Conservation (phyloP, 2,329 filamentous ascomycete species). For the Teratosphaeria destructans region DNA sequence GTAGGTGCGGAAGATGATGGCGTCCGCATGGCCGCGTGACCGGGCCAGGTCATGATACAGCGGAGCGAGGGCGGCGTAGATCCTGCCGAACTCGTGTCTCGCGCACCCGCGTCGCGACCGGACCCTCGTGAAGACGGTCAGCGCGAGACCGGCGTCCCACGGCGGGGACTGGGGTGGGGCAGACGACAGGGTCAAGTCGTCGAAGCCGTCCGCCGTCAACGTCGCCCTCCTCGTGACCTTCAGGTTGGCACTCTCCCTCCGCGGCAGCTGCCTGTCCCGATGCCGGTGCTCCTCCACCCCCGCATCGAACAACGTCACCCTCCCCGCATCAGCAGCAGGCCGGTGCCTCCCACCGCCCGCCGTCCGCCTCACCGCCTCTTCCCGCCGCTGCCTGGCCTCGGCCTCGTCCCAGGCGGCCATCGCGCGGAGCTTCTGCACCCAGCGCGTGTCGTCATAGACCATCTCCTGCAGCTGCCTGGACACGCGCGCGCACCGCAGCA, state of each 20-base stretch:
- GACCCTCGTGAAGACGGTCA: slow-evolving; percentile 59
- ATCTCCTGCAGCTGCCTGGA: slow-evolving; percentile 88
- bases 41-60: slow-evolving; percentile 76
- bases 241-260: slow-evolving; percentile 10
- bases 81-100: slow-evolving; percentile 78
- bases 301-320: slow-evolving; percentile 65
- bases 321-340: slow-evolving; percentile 17
- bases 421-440: slow-evolving; percentile 72
- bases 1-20: slow-evolving; percentile 76
- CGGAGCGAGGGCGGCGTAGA: slow-evolving; percentile 79
- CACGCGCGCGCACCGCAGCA: slow-evolving; percentile 73
- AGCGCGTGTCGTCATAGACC: slow-evolving; percentile 96
- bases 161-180: slow-evolving; percentile 11
- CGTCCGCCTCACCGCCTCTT: slow-evolving; percentile 51
- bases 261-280: slow-evolving; percentile 35
- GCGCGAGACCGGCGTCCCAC: slow-evolving; percentile 52
- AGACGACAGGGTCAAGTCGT: slow-evolving; percentile 54
- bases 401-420: slow-evolving; percentile 90
- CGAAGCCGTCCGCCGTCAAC: slow-evolving; percentile 59
- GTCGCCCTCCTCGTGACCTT: slow-evolving; percentile 23
- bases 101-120: slow-evolving; percentile 76
- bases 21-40: slow-evolving; percentile 65
- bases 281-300: slow-evolving; percentile 49
- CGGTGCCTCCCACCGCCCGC: slow-evolving; percentile 42
- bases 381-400: slow-evolving; percentile 71